A percentile compares a stretch with the other conserved stretches of the same genome.
Conservation (phyloP, 768 basidiomycete species). For the Astraeus odoratus region DNA sequence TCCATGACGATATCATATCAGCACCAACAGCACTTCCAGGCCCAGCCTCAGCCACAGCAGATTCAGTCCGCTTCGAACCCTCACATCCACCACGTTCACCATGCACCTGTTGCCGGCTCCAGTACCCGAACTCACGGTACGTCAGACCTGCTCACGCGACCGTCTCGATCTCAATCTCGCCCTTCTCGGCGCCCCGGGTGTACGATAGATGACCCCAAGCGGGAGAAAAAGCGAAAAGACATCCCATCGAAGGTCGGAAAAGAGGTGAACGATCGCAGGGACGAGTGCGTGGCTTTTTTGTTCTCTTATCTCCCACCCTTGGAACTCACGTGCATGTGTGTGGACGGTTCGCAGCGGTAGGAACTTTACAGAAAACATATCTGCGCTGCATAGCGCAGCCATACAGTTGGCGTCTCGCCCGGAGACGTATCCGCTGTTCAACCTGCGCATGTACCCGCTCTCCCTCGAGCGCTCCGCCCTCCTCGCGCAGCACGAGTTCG, state of each 20-base stretch:
- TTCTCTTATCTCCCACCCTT: not conserved
- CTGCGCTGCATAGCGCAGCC: conserved; percentile 50
- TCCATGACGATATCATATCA: conserved; percentile 11
- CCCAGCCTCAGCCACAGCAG: conserved; percentile 5
- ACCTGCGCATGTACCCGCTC: conserved; percentile 64
- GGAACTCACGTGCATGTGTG: conserved; percentile 8
- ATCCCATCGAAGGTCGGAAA: conserved; percentile 63
- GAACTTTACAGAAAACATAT: conserved; percentile 57
- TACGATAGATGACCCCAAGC: conserved; percentile 40
- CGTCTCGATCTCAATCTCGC: conserved; percentile 20
- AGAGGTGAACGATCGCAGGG: conserved; percentile 67
- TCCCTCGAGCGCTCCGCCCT: conserved; percentile 73
- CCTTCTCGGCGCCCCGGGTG: not conserved
- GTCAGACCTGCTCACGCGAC: conserved; percentile 4
- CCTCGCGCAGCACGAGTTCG: conserved; percentile 55
- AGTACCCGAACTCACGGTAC: conserved; percentile 38
- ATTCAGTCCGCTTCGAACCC: conserved; percentile 14
- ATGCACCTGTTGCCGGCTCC: conserved; percentile 35
- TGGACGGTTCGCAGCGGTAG: conserved; percentile 38
- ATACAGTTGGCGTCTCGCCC: conserved; percentile 64
- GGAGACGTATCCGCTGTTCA: conserved; percentile 57
- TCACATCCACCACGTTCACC: conserved; percentile 32
- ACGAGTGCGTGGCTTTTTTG: conserved; percentile 51
- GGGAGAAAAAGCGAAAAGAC: conserved; percentile 65
- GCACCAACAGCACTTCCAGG: conserved; percentile 7